Conservation (phyloP, 106 monocot genomes). For the Acanthochlamys bracteata region DNA sequence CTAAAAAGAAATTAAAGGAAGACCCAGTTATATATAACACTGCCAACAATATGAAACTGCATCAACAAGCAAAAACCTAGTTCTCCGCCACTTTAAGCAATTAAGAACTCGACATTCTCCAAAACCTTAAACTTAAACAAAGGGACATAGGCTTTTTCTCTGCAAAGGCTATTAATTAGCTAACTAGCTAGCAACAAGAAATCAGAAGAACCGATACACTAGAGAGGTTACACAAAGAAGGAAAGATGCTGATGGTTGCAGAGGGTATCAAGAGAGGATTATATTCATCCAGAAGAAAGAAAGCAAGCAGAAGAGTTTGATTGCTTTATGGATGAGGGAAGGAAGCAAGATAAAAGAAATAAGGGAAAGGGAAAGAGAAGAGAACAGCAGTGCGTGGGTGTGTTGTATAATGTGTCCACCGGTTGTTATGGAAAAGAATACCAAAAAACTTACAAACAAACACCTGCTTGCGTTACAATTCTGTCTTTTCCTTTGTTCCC, state of each 20-base stretch:
- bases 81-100: too few species aligned
- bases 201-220: neutral
- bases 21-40: too few species aligned
- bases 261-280: neutral
- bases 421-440: slow-evolving; percentile 15
- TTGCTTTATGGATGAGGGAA: slow-evolving; percentile 13
- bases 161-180: too few species aligned
- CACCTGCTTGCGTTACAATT: slow-evolving; percentile 5
- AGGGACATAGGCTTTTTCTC: neutral
- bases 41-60: too few species aligned
- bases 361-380: too few species aligned
- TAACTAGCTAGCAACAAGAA: too few species aligned
- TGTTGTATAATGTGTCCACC: slow-evolving; percentile 17
- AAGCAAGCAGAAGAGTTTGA: slow-evolving; percentile 3
- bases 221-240: neutral
- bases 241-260: neutral
- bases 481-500: slow-evolving; percentile 29
- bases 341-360: slow-evolving; percentile 12
- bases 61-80: too few species aligned
- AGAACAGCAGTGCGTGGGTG: too few species aligned
- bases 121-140: too few species aligned
- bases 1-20: too few species aligned
- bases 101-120: neutral
- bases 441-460: slow-evolving; percentile 3
- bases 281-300: neutral